Base-by-base conservation (phyloP, 192 early-diverging fungal species). In the Entrophospora sp. region DNA sequence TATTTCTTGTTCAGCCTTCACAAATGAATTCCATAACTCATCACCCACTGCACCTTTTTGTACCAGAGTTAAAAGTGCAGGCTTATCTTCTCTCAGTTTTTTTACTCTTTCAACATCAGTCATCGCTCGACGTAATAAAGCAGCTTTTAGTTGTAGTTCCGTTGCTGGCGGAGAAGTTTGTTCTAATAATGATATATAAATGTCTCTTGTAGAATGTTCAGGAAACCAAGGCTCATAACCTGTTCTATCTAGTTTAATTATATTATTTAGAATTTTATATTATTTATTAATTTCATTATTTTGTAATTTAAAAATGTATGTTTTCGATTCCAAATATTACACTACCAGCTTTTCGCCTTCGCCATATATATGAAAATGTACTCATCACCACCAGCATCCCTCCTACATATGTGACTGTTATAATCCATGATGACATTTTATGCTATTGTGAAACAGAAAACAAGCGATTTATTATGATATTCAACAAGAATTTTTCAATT, bases 21-120 rank as follows among this genome's bases (percentile, higher is more conserved):
- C 77, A 51, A 97, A 85, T 65, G 90, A 81, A 22, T 75, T 84
- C 84, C 84, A 79, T 67, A 94, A 72, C 42, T 89, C 90, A 58
- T 97, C 93, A 5, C 89, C 91, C 25, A 95, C 82, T 1, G 85
- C 81, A 0, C 93, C 93, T 12, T 82, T 75, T 57, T 86, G 86
- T 28, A 94, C 82, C 77, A 97, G 71, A 37, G 78, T 77, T 24
- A 79, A 71, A 52, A 97, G 75, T 8, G 87, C 80, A 36, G 78
- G 83, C 70, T 94, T 93, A 73, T 95, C 92, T 32, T 86, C 82
- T 25, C 89, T 79, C 18, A 97, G 73, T 57, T 91, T 81, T 4
- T 85, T 61, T 7, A 89, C 77, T 12, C 92, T 81, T 49, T 81
- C 73, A 8, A 95, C 87, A 42, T 85, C 88, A 22, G 84, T 85